Base-by-base conservation (phyloP, 495 filamentous ascomycete genomes). In the Neurospora pannonica region DNA sequence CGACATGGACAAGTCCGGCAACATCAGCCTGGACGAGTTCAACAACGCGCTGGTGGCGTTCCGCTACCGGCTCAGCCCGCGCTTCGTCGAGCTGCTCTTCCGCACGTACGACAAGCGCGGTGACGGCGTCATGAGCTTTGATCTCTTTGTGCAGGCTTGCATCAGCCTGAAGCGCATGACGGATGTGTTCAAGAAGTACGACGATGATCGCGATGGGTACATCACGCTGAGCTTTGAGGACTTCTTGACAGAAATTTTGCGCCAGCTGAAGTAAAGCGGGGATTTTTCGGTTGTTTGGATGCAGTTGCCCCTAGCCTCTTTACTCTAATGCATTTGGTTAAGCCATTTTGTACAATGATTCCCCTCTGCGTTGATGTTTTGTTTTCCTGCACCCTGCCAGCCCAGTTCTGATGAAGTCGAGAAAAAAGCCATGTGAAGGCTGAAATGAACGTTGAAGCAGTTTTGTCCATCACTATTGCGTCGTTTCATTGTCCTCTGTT, bases 101-200 rank as follows among this genome's bases (percentile, higher is more conserved):
- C 80, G 82, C 71, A 88, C 86, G 24, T 90, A 88, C 78, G 88
- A 90, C 78, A 90, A 90, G 83, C 82, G 86, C 69, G 81, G 82
- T 48, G 87, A 89, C 74, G 85, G 85, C 71, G 92, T 90, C 54
- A 94, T 99, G 87, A 93, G 92, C 83, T 98, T 99, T 78, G 96
- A 99, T 86, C 84, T 99, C 70, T 99, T 98, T 81, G 96, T 99
- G 76, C 96, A 99, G 86, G 94, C 93, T 38, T 98, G 96, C 81
- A 99, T 99, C 79, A 92, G 89, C 79, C 85, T 99, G 77, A 97
- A 97, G 88, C 88, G 97, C 74, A 98, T 99, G 95, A 99, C 96
- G 75, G 96, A 99, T 82, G 95, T 98, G 24, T 99, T 99, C 82
- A 99, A 99, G 90, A 94, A 92, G 80, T 99, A 98, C 83, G 96